These are phyloP conservation scores for Saccharomycopsis sp. DNA, from an alignment of 805 yeast species.

Conservation along the genomic window DNA sequence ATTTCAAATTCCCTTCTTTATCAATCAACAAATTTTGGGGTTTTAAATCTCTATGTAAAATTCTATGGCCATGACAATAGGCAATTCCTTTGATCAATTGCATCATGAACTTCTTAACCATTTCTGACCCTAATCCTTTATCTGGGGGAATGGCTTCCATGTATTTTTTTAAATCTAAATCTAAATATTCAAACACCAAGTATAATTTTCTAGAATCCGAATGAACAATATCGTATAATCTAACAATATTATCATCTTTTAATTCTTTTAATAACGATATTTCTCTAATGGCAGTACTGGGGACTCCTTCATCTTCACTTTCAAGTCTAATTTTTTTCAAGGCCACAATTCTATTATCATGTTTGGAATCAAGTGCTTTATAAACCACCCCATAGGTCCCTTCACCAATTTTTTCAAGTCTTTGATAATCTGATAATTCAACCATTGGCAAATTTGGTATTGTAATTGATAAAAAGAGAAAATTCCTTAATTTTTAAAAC, in stretches of 20 bases:
- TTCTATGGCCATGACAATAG: constrained; percentile 91
- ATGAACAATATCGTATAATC: constrained; percentile 88
- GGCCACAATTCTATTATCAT: constrained; percentile 91
- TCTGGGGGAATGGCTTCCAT: constrained; percentile 94
- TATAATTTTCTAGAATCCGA: constrained; percentile 88
- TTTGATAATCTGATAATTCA: constrained; percentile 84
- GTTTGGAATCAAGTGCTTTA: constrained; percentile 82
- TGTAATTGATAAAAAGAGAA: no score
- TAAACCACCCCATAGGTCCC: constrained; percentile 98
- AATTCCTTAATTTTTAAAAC: no score
- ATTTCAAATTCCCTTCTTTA: constrained; percentile 87
- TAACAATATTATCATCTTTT: constrained; percentile 86
- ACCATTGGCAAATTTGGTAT: no score
- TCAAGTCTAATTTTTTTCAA: constrained; percentile 90
- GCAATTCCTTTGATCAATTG: constrained; percentile 86
- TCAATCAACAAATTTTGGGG: constrained; percentile 93
- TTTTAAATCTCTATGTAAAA: constrained; percentile 89
- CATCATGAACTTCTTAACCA: constrained; percentile 89
- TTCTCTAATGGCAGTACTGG: constrained; percentile 95
- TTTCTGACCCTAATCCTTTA: constrained; percentile 75
- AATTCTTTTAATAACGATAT: constrained; percentile 89
- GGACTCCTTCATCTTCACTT: constrained; percentile 97
- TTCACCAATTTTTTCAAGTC: constrained; percentile 94
- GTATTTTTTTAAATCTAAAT: constrained; percentile 88
- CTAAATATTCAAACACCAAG: constrained; percentile 87